Evolutionary conservation across 1,284 basidiomycete genomes (phyloP).

Genomic region (Phlebopus sp.): DNA sequence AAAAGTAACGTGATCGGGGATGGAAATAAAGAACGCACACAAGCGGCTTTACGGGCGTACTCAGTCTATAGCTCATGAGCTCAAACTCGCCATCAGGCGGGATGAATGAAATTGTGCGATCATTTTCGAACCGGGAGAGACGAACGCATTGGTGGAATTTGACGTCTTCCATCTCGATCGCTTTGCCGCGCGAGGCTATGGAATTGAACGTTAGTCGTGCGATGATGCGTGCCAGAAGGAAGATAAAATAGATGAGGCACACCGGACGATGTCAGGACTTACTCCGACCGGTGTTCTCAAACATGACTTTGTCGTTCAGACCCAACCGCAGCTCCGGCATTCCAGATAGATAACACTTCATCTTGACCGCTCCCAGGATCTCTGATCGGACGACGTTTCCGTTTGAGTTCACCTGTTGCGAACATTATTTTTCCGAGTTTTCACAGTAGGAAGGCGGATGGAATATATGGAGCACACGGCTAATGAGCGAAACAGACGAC

Average conservation of each 20-base stretch:
- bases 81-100: constrained; percentile 99
- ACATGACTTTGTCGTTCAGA: constrained; percentile 99
- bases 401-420: constrained; percentile 85
- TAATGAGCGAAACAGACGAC: neutral
- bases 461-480: neutral
- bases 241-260: neutral
- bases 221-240: neutral
- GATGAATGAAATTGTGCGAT: constrained; percentile 98
- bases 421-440: neutral
- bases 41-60: constrained; percentile 95
- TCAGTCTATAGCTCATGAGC: constrained; percentile 95
- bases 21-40: constrained; percentile 45
- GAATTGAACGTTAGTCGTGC: neutral
- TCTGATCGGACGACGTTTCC: constrained; percentile 98
- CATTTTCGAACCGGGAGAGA: constrained; percentile 98
- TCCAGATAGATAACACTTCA: constrained; percentile 99
- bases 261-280: constrained; percentile 31
- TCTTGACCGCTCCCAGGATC: constrained; percentile 96
- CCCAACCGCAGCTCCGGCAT: constrained; percentile 98
- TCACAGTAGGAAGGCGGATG: neutral
- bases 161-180: constrained; percentile 99
- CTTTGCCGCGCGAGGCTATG: constrained; percentile 89
- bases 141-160: constrained; percentile 99
- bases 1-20: too few species aligned
- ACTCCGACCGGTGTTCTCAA: constrained; percentile 95